These are phyloP conservation scores for Phyllosticta citribraziliensis DNA, from an alignment of 2,329 filamentous ascomycete genomes.

Conservation along the genomic window DNA sequence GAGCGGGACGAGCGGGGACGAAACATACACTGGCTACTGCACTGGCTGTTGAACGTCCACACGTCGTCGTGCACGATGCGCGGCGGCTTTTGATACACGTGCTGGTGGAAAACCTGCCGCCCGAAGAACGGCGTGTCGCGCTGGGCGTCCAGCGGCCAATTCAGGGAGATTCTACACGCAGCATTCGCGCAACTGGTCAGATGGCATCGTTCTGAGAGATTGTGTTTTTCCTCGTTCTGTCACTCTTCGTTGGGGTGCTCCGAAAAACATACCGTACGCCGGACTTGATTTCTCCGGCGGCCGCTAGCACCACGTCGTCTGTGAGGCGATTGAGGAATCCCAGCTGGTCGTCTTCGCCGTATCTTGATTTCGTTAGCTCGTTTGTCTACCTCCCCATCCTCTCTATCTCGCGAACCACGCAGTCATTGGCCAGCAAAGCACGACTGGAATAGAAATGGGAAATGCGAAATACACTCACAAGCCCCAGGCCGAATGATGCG, in stretches of 20 bases:
- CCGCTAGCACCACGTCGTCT: slow-evolving; percentile 41
- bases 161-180: slow-evolving; percentile 39
- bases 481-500: slow-evolving; percentile 34
- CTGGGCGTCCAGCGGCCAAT: slow-evolving; percentile 48
- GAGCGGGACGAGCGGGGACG: background rate
- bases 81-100: slow-evolving; percentile 12
- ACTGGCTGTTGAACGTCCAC: slow-evolving; percentile 24
- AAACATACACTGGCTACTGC: slow-evolving; percentile 14
- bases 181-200: background rate
- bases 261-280: slow-evolving; percentile 35
- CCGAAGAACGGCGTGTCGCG: slow-evolving; percentile 44
- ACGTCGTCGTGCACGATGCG: slow-evolving; percentile 20
- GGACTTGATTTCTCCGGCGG: slow-evolving; percentile 44
- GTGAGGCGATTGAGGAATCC: slow-evolving; percentile 54
- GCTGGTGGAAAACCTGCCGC: slow-evolving; percentile 42
- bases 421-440: background rate
- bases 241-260: no score
- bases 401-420: background rate
- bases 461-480: slow-evolving; percentile 9
- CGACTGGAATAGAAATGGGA: background rate
- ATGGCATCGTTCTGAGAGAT: no score
- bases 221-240: no score
- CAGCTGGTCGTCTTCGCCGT: slow-evolving; percentile 48
- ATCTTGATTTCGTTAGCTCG: slow-evolving; percentile 26
- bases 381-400: no score